Base-by-base conservation (phyloP, 2,329 filamentous ascomycete genomes). In the Fusarium citri region DNA sequence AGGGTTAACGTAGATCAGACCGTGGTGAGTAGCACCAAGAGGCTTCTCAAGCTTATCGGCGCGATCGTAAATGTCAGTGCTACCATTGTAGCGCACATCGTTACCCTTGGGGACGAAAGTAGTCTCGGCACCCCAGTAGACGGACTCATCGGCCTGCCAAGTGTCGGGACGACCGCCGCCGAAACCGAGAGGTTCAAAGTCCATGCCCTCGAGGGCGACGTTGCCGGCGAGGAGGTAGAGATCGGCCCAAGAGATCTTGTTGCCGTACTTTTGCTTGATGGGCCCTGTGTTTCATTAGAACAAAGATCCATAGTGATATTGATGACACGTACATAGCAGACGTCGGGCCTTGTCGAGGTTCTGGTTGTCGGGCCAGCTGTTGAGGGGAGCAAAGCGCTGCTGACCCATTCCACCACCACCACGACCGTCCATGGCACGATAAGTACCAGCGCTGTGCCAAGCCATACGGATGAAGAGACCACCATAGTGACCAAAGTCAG, bases 261-360 rank as follows among this genome's bases (percentile, higher is more conserved):
- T 89, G 78, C 92, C 92, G 72, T 94, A 94, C 86, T 94, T 94
- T 74, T 93, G 91, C 87, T 94, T 94, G 83, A 94, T 89, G 59
- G 92, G 92, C 90, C 75, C 74, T 76, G 16, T 0, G 10, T 12
- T 6, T 3, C 28, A 26, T 63, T 50, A 57, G 54, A 46, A 8
- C 3, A 20, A 3, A 16, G 7, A 8, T 5, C 5, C 2, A 8
- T 0, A 23, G 4, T 3, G 4, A 5, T 8, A 3, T 8, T 1
- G 8, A 12, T 1, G 12, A 15, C 9, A 66, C 72, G 14, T 50
- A 76, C 91, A 93, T 43, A 94, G 83, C 59, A 94, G 87, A 69
- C 92, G 91, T 59, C 92, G 91, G 31, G 91, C 92, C 87, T 94
- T 94, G 86, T 94, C 92, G 56, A 94, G 86, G 74, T 85, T 89